Base-by-base conservation (phyloP, 2,329 filamentous ascomycete species). In the Colletotrichum tabaci region DNA sequence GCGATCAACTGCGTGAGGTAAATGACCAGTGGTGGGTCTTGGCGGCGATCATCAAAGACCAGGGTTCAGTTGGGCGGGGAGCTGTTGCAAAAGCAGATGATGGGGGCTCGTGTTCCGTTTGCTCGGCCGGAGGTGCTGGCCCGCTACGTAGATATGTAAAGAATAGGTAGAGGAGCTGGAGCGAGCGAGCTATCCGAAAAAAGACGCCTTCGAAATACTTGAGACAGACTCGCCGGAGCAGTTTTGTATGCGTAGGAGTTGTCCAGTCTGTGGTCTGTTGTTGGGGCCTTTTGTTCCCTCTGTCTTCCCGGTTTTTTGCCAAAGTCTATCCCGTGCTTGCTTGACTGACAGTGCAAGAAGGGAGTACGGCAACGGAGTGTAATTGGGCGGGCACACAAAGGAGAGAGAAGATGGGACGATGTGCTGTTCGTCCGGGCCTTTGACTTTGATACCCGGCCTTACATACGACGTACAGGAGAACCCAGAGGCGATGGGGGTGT, bases 11-110 rank as follows among this genome's bases (percentile, higher is more conserved):
- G 67, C 58, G 57, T 66, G 67, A 73, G 50, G 71, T 71, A 73
- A 73, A 74, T 74, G 73, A 74, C 62, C 30, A 62, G 46, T 52
- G 38, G 73, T 71, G 60, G 71, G 71, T 73, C 73, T 66, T 61
- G 63, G 73, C 63, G 71, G 56, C 71, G 73, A 74, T 73, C 71
- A 73, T 71, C 66, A 61, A 38, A 65, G 67, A 71, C 66, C 67
- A 71, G 67, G 70, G 70, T 47, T 26, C 35, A 23, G 58, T 60
- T 53, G 60, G 52, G 40, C 16, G 21, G 35, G 52, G 47, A 60
- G 18, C 26, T 52, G 50, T 52, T 44, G 56, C 47, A 38, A 50
- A 35, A 35, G 56, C 56, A 69, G 42, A 57, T 47, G 46, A 52
- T 42, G 61, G 47, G 49, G 35, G 35, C 30, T 35, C 30, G 30